A percentile compares a stretch with the other conserved stretches of the same genome.
phyloP scores from a whole-genome alignment of 2,329 filamentous ascomycete genomes.

The Ceratocystiopsis minuta region DNA sequence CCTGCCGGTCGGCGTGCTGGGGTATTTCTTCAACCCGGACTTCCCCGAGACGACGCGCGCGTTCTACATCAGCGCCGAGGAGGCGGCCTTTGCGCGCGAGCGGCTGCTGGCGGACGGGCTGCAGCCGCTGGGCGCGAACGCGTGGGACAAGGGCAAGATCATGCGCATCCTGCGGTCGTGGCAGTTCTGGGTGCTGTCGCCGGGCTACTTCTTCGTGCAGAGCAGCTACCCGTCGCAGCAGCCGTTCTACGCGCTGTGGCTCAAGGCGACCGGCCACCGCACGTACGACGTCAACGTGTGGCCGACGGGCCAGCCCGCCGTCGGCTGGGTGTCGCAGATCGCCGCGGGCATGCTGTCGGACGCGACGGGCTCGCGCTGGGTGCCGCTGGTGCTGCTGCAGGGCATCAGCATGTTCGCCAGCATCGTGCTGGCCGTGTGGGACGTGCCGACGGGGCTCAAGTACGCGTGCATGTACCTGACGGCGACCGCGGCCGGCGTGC shows the following conservation, averaged over 20 bases:
- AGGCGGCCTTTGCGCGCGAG: slow-evolving; percentile 2
- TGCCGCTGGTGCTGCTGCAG: slow-evolving; percentile 2
- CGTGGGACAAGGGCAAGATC: slow-evolving; percentile 2
- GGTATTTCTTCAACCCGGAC: slow-evolving; percentile 10
- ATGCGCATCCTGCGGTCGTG: not conserved
- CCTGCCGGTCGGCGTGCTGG: slow-evolving; percentile 8
- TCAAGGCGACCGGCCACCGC: slow-evolving; percentile 23
- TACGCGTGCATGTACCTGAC: slow-evolving; percentile 46
- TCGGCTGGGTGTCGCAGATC: slow-evolving; percentile 2
- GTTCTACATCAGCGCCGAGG: slow-evolving; percentile 2
- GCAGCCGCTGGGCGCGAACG: not conserved
- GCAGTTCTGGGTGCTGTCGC: slow-evolving; percentile 5
- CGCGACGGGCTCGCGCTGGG: slow-evolving; percentile 2
- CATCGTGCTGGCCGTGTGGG: slow-evolving; percentile 4
- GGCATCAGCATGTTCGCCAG: slow-evolving; percentile 2
- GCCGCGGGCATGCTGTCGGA: slow-evolving; percentile 4
- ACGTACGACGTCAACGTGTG: slow-evolving; percentile 28
- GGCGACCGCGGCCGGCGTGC: slow-evolving; percentile 39
- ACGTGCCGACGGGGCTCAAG: slow-evolving; percentile 22
- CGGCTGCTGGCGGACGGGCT: slow-evolving; percentile 2
- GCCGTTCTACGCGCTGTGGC: slow-evolving; percentile 33
- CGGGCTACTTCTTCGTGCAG: slow-evolving; percentile 5
- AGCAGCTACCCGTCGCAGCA: slow-evolving; percentile 15
- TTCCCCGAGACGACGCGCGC: slow-evolving; percentile 5
- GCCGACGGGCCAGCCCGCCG: slow-evolving; percentile 25